These are phyloP conservation scores for Ogataea sp. DNA, from an alignment of 805 yeast species.

Conservation along the genomic window DNA sequence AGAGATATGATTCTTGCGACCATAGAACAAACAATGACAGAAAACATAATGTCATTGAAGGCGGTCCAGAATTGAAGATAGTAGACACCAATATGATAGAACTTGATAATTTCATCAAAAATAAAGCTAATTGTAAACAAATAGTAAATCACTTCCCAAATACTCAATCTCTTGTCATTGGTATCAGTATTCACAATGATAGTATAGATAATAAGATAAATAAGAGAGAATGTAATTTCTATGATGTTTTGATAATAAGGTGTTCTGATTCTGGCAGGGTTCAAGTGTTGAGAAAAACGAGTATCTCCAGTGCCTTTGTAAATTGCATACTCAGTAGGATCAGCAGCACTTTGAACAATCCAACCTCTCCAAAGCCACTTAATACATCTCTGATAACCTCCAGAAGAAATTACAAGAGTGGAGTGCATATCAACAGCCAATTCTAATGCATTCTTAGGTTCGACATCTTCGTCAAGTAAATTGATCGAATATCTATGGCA, in stretches of 20 bases:
- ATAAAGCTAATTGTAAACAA: slow-evolving; percentile 60
- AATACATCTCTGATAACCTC: slow-evolving; percentile 80
- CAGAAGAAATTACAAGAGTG: slow-evolving; percentile 65
- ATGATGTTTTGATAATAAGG: slow-evolving; percentile 74
- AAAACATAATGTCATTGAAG: slow-evolving; percentile 65
- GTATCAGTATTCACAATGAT: slow-evolving; percentile 53
- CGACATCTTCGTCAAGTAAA: slow-evolving; percentile 51
- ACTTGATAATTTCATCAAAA: slow-evolving; percentile 59
- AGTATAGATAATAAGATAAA: slow-evolving; percentile 57
- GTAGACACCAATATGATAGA: slow-evolving; percentile 67
- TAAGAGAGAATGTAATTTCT: slow-evolving; percentile 58
- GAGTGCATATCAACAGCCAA: slow-evolving; percentile 82
- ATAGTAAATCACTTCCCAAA: slow-evolving; percentile 50
- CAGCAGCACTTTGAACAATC: slow-evolving; percentile 68
- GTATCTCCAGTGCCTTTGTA: slow-evolving; percentile 54
- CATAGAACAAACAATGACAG: slow-evolving; percentile 44
- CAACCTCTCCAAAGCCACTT: slow-evolving; percentile 93
- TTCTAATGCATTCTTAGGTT: slow-evolving; percentile 71
- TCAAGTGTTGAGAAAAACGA: slow-evolving; percentile 53
- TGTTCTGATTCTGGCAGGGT: slow-evolving; percentile 77
- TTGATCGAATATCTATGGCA: slow-evolving; percentile 68
- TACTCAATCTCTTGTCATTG: slow-evolving; percentile 26
- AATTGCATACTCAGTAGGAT: slow-evolving; percentile 60
- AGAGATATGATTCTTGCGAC: slow-evolving; percentile 41
- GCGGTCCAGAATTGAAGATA: slow-evolving; percentile 75